Evolutionary conservation across 2,329 filamentous ascomycete species (phyloP), one percentile per base, ranked within the genome.

Genomic region (Alternaria tenuissima): DNA sequence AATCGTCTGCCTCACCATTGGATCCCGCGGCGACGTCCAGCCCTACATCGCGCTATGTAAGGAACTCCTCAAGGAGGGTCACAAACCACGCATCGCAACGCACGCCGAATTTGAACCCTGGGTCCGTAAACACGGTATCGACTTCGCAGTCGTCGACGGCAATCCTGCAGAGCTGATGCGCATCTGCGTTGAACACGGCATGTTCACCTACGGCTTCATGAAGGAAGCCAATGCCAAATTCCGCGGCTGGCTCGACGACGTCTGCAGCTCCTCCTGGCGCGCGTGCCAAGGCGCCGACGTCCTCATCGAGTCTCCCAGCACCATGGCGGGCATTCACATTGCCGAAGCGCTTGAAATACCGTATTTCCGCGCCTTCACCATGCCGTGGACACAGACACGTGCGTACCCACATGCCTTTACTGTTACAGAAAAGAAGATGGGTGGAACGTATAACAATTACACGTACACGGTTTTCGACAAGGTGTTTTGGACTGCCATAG

Each of bases 271-370:
- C 16, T 89, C 93, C 0, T 98, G 91, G 88, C 79, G 81, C 43
- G 93, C 93, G 1, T 98, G 94, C 72, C 88, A 97, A 77, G 91
- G 89, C 24, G 91, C 91, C 2, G 94, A 99, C 76, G 82, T 99
- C 32, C 83, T 99, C 39, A 97, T 99, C 62, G 95, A 99, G 77
- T 96, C 92, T 47, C 95, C 95, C 0, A 96, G 92, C 58, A 93
- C 95, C 14, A 99, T 99, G 95, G 93, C 91, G 0, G 95, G 95
- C 26, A 97, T 99, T 55, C 95, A 99, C 77, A 96, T 99, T 67
- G 95, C 95, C 1, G 95, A 99, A 80, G 93, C 93, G 24, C 85
- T 99, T 2, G 85, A 88, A 14, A 96, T 99, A 44, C 95, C 95
- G 0, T 99, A 99, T 78, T 98, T 98, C 82, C 89, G 95, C 57